These are phyloP conservation scores for Lipomyces spencermartinsiae DNA, from an alignment of 805 yeast species.

Conservation along the genomic window DNA sequence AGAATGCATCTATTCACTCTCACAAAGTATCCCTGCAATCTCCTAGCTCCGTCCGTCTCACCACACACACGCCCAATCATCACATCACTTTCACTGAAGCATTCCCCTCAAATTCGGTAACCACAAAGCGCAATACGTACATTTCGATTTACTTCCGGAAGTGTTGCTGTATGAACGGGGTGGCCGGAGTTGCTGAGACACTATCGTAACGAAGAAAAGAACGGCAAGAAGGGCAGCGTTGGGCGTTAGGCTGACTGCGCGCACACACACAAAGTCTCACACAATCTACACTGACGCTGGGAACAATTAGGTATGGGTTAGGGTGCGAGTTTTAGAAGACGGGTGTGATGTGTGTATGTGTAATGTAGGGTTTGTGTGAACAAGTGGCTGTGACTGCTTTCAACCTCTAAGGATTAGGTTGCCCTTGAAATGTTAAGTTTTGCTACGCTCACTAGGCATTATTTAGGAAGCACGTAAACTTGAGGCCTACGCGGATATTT, in stretches of 20 bases:
- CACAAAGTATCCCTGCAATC: not conserved
- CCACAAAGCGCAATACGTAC: not conserved
- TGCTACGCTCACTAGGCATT: not conserved
- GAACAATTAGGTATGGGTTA: not conserved
- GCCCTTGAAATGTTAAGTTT: not conserved
- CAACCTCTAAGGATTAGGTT: not conserved
- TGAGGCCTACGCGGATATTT: too few species aligned
- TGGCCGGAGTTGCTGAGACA: not conserved
- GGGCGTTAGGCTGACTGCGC: not conserved
- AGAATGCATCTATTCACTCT: not conserved
- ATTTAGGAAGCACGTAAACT: not conserved
- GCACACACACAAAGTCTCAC: not conserved
- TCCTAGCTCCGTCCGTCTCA: not conserved
- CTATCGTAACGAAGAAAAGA: not conserved
- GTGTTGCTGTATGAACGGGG: not conserved
- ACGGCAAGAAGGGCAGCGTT: not conserved
- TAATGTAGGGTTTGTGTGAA: not conserved
- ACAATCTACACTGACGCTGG: not conserved
- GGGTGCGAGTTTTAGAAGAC: not conserved
- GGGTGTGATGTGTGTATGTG: not conserved
- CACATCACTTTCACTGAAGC: not conserved
- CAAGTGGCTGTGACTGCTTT: not conserved
- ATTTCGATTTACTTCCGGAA: not conserved
- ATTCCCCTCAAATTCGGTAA: not conserved
- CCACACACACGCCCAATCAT: not conserved